Evolutionary conservation across 176 grass and related monocot species (phyloP).

Genomic region (Tillandsia leiboldiana): DNA sequence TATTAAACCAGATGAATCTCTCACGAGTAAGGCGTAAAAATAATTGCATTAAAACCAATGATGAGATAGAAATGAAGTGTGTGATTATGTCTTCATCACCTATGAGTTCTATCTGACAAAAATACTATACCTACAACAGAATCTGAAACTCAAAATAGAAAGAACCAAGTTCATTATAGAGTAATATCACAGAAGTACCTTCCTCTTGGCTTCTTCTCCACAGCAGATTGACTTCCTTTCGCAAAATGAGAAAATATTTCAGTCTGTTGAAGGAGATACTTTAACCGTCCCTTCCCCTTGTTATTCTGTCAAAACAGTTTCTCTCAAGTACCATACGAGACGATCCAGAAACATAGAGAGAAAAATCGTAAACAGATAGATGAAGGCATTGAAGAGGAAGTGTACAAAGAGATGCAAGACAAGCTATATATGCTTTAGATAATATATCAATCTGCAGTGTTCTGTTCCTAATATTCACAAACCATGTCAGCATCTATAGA

Average conservation of each 20-base stretch:
- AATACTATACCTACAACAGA: no score
- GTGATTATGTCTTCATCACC: no score
- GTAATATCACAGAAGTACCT: conserved; percentile 25
- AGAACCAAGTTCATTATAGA: no score
- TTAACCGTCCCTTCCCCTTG: conserved; percentile 55
- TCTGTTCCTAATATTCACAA: conserved; percentile 2
- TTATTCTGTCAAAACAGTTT: conserved; percentile 41
- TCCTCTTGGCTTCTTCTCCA: conserved; percentile 48
- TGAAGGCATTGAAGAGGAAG: not conserved
- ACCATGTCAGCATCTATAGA: conserved; percentile 59
- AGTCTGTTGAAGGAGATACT: conserved; percentile 65
- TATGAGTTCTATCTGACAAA: no score
- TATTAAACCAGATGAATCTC: no score
- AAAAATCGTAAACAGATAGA: not conserved
- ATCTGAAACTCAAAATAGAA: no score
- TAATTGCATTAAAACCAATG: no score
- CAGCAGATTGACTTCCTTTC: conserved; percentile 50
- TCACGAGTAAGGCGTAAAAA: no score
- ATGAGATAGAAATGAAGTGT: no score
- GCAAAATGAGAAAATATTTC: conserved; percentile 86
- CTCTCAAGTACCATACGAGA: conserved; percentile 4
- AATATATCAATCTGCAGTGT: conserved; percentile 1
- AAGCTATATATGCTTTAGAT: not conserved
- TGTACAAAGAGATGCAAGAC: not conserved
- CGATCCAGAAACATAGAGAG: not conserved